Percentiles rank a stretch among this genome's conserved stretches.
Conservation (phyloP, 257 asterid genomes). For the Rehmannia glutinosa region DNA sequence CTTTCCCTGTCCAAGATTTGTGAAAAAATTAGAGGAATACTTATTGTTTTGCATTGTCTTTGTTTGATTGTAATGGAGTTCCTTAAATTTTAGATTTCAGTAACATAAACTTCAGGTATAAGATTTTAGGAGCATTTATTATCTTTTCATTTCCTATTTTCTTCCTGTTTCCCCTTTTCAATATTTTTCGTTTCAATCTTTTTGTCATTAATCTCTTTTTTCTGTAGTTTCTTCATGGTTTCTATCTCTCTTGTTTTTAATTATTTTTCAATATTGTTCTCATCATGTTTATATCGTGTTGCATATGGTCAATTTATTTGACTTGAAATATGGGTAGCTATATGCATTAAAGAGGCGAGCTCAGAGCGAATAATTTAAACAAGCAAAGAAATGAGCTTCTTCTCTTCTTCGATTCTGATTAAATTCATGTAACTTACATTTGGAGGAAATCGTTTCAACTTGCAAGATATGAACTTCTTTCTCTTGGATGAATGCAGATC, state of each 20-base stretch:
- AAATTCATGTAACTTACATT: background rate
- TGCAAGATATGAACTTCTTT: background rate
- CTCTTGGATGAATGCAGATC: slow-evolving; percentile 8
- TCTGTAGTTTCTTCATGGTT: too few relatives aligned
- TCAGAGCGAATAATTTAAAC: too few relatives aligned
- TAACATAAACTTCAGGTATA: background rate
- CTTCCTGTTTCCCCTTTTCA: too few relatives aligned
- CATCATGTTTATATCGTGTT: background rate
- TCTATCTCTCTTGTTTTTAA: too few relatives aligned
- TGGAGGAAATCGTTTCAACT: background rate
- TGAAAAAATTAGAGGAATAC: background rate
- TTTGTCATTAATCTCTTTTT: too few relatives aligned
- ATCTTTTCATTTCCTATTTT: background rate
- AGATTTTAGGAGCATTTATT: background rate
- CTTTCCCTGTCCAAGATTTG: too few relatives aligned
- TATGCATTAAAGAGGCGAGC: too few relatives aligned
- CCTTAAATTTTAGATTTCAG: background rate
- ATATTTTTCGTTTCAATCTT: too few relatives aligned
- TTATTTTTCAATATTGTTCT: too few relatives aligned
- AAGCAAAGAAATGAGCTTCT: background rate
- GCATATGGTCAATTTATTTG: background rate
- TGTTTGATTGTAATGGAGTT: background rate
- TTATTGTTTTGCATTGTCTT: background rate
- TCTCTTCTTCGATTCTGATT: background rate
- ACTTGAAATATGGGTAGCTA: background rate